Base-by-base conservation (phyloP, 345 rosid species). In the Tarenaya hassleriana region DNA sequence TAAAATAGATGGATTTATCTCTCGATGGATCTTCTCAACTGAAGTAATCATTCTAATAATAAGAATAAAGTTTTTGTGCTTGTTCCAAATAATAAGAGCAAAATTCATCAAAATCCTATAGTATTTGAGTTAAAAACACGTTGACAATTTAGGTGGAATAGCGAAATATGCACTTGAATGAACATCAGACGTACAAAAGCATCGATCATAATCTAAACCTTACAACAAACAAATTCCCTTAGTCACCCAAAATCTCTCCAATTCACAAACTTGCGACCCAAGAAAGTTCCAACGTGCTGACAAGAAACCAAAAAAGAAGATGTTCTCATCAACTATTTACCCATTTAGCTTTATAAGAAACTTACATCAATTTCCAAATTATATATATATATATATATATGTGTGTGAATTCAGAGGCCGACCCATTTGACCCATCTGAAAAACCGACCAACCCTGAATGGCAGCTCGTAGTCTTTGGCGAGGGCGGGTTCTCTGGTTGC, bases 351-450 rank as follows among this genome's bases (percentile, higher is more conserved):
- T 38, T 10, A 5, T 7, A 12, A 8, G 29, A 24, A 24, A 24
- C 29, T 24, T 24, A 24, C 29, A 24, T n/a, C n/a, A n/a, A n/a
- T n/a, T n/a, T n/a, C n/a, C n/a, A n/a, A n/a, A n/a, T n/a, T n/a
- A n/a, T n/a, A n/a, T n/a, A n/a, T n/a, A n/a, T n/a, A n/a, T n/a
- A n/a, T n/a, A n/a, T n/a, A n/a, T n/a, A n/a, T n/a, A n/a, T n/a
- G n/a, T 27, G 8, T 18, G 1, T 17, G 4, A 9, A n/a, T 24
- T 87, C 78, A 87, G 44, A 92, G 69, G 51, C 98, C 98, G 8
- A 87, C 96, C 98, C 98, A 87, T 47, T 83, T 92, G 39, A 92
- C 95, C 96, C 98, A 92, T 79, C 86, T 75, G 77, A 92, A 92
- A 66, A 79, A 41, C 63, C 84, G 66, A 34, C 96, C 83, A 5